phyloP scores from a whole-genome alignment of 305 asterid species.

The Fraxinus sp. region DNA sequence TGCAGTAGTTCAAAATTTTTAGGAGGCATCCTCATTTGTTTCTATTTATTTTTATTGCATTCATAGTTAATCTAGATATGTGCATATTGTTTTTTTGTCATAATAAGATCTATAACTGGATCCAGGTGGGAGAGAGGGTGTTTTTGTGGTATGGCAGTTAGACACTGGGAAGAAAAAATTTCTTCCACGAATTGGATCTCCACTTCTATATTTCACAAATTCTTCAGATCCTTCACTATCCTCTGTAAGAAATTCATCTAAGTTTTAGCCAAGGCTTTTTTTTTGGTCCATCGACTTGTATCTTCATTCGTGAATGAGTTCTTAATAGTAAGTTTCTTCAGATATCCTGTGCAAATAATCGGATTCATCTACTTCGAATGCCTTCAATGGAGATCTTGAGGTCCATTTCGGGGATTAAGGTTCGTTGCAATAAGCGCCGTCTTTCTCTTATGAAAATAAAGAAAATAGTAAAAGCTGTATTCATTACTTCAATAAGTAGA shows the following conservation, averaged over 20 bases:
- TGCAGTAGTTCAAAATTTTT: constrained; percentile 2
- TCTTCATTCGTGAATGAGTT: constrained; percentile 22
- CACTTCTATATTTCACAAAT: constrained; percentile 58
- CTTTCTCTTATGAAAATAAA: constrained; percentile 13
- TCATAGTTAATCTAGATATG: background rate
- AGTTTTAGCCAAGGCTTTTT: constrained; percentile 1
- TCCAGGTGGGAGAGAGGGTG: constrained; percentile 94
- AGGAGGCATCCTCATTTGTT: background rate
- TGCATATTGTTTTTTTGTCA: background rate
- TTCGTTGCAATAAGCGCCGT: constrained; percentile 27
- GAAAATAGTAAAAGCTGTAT: constrained; percentile 1
- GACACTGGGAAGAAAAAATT: constrained; percentile 87
- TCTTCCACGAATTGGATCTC: constrained; percentile 86
- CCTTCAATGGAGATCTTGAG: constrained; percentile 73
- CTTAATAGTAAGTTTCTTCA: constrained; percentile 47
- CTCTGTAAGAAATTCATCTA: constrained; percentile 49
- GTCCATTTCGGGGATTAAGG: constrained; percentile 92
- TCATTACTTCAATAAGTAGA: background rate
- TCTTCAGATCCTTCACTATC: constrained; percentile 84
- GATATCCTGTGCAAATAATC: constrained; percentile 95
- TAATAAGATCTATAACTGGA: constrained; percentile 12
- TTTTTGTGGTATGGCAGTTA: constrained; percentile 91
- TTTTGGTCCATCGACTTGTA: constrained; percentile 7
- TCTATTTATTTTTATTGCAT: constrained; percentile 10
- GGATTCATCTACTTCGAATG: constrained; percentile 68